Evolutionary conservation across 345 rosid species (phyloP).

Genomic region (Eutrema heterophyllum): DNA sequence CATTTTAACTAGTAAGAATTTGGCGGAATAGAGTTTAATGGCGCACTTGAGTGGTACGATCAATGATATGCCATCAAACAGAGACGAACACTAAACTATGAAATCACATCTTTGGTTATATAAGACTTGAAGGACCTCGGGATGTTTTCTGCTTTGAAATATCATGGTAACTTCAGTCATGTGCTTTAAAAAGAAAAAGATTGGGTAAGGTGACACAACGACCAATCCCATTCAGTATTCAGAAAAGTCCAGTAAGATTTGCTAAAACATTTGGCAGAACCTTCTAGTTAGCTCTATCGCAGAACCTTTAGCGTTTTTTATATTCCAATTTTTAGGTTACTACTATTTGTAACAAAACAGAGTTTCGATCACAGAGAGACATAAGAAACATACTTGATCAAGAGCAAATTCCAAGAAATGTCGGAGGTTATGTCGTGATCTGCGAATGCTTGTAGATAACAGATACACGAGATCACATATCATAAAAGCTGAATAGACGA

Average conservation of each 20-base stretch:
- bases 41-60: too few relatives aligned
- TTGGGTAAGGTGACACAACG: background rate
- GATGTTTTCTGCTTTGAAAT: background rate
- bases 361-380: background rate
- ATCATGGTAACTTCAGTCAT: background rate
- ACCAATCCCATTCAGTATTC: too few relatives aligned
- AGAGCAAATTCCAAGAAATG: constrained; percentile 55
- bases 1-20: background rate
- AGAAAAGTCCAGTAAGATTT: background rate
- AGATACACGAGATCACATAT: constrained; percentile 49
- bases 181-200: background rate
- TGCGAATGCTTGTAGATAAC: constrained; percentile 43
- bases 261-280: background rate
- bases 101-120: background rate
- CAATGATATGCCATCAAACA: background rate
- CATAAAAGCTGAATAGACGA: constrained; percentile 66
- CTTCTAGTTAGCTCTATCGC: background rate
- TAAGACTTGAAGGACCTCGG: background rate
- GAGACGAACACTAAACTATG: background rate
- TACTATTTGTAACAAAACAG: background rate
- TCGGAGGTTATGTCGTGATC: constrained; percentile 41
- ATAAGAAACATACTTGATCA: constrained; percentile 62
- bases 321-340: too few relatives aligned
- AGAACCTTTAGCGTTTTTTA: too few relatives aligned
- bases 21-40: too few relatives aligned